phyloP scores from a whole-genome alignment of 192 early-diverging fungal genomes.

The Phlyctochytrium planicorne region DNA sequence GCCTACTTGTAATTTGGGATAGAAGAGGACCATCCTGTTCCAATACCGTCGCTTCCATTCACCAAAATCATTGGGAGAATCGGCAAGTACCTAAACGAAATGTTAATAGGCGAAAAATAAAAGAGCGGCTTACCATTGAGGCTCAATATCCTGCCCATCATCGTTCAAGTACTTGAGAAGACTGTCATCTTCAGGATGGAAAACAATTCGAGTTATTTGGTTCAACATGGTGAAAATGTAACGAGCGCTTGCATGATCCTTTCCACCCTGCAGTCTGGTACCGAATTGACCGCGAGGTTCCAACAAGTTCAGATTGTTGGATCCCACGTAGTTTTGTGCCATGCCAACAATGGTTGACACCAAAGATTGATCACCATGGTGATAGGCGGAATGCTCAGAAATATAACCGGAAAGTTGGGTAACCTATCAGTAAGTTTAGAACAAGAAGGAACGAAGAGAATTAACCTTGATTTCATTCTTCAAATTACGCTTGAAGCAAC shows the following conservation, averaged over 20 bases:
- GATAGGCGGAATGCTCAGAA: slow-evolving; percentile 85
- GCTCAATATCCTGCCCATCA: slow-evolving; percentile 88
- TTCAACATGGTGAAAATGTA: slow-evolving; percentile 85
- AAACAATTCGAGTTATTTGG: slow-evolving; percentile 73
- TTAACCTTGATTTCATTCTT: slow-evolving; percentile 77
- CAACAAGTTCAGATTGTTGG: slow-evolving; percentile 89
- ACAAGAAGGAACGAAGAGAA: slow-evolving; percentile 23
- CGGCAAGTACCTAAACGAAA: slow-evolving; percentile 66
- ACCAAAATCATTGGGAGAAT: slow-evolving; percentile 92
- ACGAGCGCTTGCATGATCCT: slow-evolving; percentile 95
- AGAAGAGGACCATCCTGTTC: slow-evolving; percentile 73
- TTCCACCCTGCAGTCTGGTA: slow-evolving; percentile 83
- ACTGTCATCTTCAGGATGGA: slow-evolving; percentile 77
- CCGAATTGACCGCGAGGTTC: slow-evolving; percentile 90
- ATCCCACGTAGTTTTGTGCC: slow-evolving; percentile 94
- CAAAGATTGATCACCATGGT: slow-evolving; percentile 91
- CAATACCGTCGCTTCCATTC: slow-evolving; percentile 94
- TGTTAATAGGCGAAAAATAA: background rate
- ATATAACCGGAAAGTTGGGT: slow-evolving; percentile 86
- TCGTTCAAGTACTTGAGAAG: slow-evolving; percentile 82
- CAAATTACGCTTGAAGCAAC: slow-evolving; percentile 79
- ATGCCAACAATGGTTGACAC: slow-evolving; percentile 83
- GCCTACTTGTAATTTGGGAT: slow-evolving; percentile 63
- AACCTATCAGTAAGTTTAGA: slow-evolving; percentile 42
- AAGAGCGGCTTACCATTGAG: slow-evolving; percentile 67